Base-by-base conservation (phyloP, 1,139 yeast species). In the Spathaspora sp. region DNA sequence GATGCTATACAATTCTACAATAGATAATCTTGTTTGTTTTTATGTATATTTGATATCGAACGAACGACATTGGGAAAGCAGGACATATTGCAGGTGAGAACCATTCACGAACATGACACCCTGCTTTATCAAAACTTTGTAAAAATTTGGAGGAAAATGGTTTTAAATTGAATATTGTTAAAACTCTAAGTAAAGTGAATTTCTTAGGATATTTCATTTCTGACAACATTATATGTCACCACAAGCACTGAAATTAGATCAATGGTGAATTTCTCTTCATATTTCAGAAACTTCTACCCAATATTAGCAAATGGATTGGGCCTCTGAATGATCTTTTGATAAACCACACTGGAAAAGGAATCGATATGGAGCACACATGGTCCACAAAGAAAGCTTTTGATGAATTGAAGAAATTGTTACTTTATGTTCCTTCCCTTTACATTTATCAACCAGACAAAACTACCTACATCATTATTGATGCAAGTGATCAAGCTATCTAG, bases 251-350 rank as follows among this genome's bases (percentile, higher is more conserved):
- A 40, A 31, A 17, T 40, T 3, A 17, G 42, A 18, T 25, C 42
- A 4, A 16, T 40, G n/a, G 38, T 29, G 8, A 31, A 31, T 20
- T 40, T 40, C n/a, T n/a, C 26, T 10, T 18, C 18, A 20, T 26
- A 11, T 31, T 29, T 40, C 31, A 8, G 15, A 20, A n/a, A n/a
- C 11, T 39, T 23, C 26, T 39, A 3, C 42, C 42, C 2, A 17
- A 17, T 2, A n/a, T 39, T 10, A 15, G 36, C 8, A 25, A 27
- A 17, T 39, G 7, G 2, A 26, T 29, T 2, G 38, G 25, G 11
- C 42, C 42, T 2, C 6, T 40, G 2, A 40, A 15, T 15, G 42
- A 40, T 11, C 31, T 40, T 11, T n/a, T 40, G 11, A 40, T 29
- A 13, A 17, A 17, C 10, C 7, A 29, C 3, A 9, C 24, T 2